phyloP scores from a whole-genome alignment of 2,329 filamentous ascomycete genomes.

The Bipolaris sorokiniana region DNA sequence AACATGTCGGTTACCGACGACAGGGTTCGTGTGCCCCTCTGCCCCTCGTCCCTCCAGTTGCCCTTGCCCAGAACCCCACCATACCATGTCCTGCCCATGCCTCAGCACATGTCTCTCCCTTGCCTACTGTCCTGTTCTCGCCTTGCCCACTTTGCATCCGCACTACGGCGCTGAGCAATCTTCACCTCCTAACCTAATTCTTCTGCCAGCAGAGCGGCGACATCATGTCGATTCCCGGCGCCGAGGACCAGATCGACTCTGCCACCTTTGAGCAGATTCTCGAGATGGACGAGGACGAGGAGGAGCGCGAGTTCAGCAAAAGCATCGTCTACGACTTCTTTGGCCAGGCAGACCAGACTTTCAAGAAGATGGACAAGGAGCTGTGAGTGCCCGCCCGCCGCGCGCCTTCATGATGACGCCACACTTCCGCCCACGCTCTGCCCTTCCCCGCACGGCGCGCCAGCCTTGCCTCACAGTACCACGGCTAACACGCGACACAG shows the following conservation, averaged over 20 bases:
- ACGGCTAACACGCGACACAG: slow-evolving; percentile 54
- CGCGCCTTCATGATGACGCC: slow-evolving; percentile 3
- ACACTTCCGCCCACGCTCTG: neutral
- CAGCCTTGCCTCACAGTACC: neutral
- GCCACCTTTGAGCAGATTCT: slow-evolving; percentile 91
- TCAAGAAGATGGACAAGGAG: slow-evolving; percentile 78
- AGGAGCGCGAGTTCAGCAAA: slow-evolving; percentile 83
- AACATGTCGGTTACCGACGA: slow-evolving; percentile 47
- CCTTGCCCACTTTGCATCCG: neutral
- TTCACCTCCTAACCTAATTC: slow-evolving; percentile 9
- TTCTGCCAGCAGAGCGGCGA: slow-evolving; percentile 32
- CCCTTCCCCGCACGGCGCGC: neutral
- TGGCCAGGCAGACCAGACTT: slow-evolving; percentile 85
- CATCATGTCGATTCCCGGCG: slow-evolving; percentile 60
- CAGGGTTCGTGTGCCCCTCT: slow-evolving; percentile 48
- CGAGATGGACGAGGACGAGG: slow-evolving; percentile 94
- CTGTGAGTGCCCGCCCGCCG: slow-evolving; percentile 67
- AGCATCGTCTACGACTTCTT: slow-evolving; percentile 93
- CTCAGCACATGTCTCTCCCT: slow-evolving; percentile 8
- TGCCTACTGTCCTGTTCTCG: neutral
- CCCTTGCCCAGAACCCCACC: slow-evolving; percentile 18
- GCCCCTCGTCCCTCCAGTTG: slow-evolving; percentile 20
- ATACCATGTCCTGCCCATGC: slow-evolving; percentile 14
- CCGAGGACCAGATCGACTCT: slow-evolving; percentile 78
- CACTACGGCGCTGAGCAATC: slow-evolving; percentile 2